Evolutionary conservation across 805 yeast species (phyloP), one percentile per base, ranked within the genome.

Genomic region (Candida namnaoensis): DNA sequence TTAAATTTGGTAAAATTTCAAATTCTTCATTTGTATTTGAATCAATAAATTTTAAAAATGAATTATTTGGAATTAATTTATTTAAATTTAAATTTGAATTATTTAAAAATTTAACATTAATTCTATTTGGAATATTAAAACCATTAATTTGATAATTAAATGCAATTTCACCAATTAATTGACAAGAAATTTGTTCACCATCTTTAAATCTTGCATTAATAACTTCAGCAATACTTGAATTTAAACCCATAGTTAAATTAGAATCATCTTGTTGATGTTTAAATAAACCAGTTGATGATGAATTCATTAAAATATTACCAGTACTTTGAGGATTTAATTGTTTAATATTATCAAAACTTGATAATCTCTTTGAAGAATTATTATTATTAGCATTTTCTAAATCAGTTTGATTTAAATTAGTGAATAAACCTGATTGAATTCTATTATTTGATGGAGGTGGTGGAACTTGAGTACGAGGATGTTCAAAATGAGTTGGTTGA

Each of bases 181-280:
- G 79, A 7, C 87, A 74, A 32, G 76, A 71, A 11, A 61, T 58
- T 33, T 80, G 64, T 36, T 63, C 62, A 15, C 95, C 95, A 53
- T 81, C 86, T 47, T 74, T 77, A 60, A 80, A 80, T 15, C 74
- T 71, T 5, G 88, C 95, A 56, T 78, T 81, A 47, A 87, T 69
- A 11, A 84, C 79, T 64, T 91, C 98, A n/a, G 93, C 90, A 47
- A 88, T 67, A 38, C 95, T 82, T 3, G 90, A 80, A 52, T 82
- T 86, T 49, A 91, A 66, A 3, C 93, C 95, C n/a, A 78, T 44
- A 12, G 72, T 63, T 50, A 70, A 56, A 26, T 74, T 67, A 33
- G 80, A 19, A 19, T 19, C 19, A 19, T 19, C 19, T 19, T 19
- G 19, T 19, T 19, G 72, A 55, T 76, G 83, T 47, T 66, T 74